Evolutionary conservation across 371 early-diverging fungal genomes (phyloP), one percentile per base, ranked within the genome.

Genomic region (Mortierella sp.): DNA sequence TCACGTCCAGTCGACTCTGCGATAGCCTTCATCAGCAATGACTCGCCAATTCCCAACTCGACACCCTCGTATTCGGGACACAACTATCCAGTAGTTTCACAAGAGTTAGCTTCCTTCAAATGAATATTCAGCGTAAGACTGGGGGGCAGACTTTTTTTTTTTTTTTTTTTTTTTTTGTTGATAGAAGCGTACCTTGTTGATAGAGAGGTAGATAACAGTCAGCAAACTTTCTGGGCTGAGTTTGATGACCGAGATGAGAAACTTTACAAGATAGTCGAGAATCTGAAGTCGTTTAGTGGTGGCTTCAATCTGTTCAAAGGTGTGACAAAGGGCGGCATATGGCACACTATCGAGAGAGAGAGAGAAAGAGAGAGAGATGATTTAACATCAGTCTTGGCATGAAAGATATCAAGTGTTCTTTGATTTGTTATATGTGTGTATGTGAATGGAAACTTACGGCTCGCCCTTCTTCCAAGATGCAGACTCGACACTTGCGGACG

Each of bases 31-130:
- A 98, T 89, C 37, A 99, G 82, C 4, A 97, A 81, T 12, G 92
- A 90, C 72, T 99, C 99, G 45, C 99, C 99, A 51, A 99, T 91
- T 16, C 99, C 99, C 43, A 99, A 86, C 81, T 99, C 99, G 26
- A 97, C 84, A 12, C 97, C 97, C 79, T 98, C 97, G 72, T 97
- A 97, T 67, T 97, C 97, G 0, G 99, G 98, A 30, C 95, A 93
- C 30, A 98, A 84, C 95, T 95, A 71, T 14, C 16, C 11, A 48
- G 45, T 4, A 19, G 26, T 1, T 15, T 9, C 9, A 43, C 28
- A 9, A 52, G 7, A 55, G 23, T 15, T 44, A 61, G 26, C 25
- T 25, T 43, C 7, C 11, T 11, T 9, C 18, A 15, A 59, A 11
- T 25, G 47, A 57, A 7, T n/a, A 57, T 18, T 46, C 58, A 19